Evolutionary conservation across 2,329 filamentous ascomycete species (phyloP), one percentile per base, ranked within the genome.

Genomic region (Diplocarpon mali): DNA sequence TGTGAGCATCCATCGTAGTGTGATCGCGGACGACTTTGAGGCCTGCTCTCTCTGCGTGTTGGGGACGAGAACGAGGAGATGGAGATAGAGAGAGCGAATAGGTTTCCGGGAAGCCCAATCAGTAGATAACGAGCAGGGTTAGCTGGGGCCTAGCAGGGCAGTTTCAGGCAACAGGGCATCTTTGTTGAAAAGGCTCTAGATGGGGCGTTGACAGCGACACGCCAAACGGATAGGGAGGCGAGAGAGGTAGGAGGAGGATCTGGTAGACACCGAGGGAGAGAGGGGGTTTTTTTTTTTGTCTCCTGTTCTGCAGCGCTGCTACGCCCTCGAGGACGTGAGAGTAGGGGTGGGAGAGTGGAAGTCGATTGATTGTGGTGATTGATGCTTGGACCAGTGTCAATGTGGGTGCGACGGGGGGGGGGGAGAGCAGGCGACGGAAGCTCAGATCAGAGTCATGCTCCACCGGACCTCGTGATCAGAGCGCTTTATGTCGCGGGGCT

Each of bases 1-100:
- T 58, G 54, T 59, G 56, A 55, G 56, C 55, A 59, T 60, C 58
- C 58, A 60, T 60, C 50, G 47, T 59, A 50, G 42, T 54, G 17
- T 52, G 30, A 41, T 48, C 34, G 27, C 38, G 42, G 29, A 47
- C 34, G 38, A 36, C 13, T 37, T 31, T 38, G 46, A 13, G 42
- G 15, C 37, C 24, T 42, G 27, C 47, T 38, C 29, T 45, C 7
- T n/a, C 16, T 42, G 32, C 29, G 42, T 38, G 43, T 36, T 27
- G 31, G 17, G 44, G 40, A 16, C 41, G 34, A 42, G 31, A 24
- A 3, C 20, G 20, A 24, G 20, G 35, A 35, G 35, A 45, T 42
- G 47, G 42, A 24, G 20, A 24, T 24, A 24, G 42, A 45, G 34
- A 39, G 41, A 32, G 38, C 51, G 48, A 32, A 43, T 38, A 31